Conservation (phyloP, 2,329 filamentous ascomycete species). For the Cladobotryum mycophilum region DNA sequence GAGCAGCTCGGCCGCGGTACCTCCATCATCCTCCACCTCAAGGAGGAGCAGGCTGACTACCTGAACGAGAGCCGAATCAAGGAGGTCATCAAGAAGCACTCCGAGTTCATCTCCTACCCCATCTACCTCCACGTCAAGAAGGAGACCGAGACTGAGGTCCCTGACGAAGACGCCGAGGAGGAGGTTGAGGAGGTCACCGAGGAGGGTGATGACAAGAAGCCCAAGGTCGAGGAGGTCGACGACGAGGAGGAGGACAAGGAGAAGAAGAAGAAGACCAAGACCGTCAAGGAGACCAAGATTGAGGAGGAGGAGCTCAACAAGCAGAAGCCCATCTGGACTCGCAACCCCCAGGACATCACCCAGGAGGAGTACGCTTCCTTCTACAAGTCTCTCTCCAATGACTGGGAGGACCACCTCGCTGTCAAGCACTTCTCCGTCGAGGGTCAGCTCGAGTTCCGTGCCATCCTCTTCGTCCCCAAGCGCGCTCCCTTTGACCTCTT, state of each 20-base stretch:
- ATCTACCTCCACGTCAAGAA: constrained; percentile 99
- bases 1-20: constrained; percentile 89
- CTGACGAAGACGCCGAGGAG: constrained; percentile 89
- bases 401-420: constrained; percentile 98
- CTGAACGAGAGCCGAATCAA: constrained; percentile 98
- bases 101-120: constrained; percentile 99
- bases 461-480: constrained; percentile 99
- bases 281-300: constrained; percentile 95
- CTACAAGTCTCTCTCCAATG: constrained; percentile 99
- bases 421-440: constrained; percentile 99
- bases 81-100: constrained; percentile 99
- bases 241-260: constrained; percentile 79
- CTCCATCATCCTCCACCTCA: constrained; percentile 97
- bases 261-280: constrained; percentile 98
- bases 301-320: constrained; percentile 99
- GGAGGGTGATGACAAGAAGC: constrained; percentile 86
- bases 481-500: constrained; percentile 99
- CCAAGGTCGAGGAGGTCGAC: constrained; percentile 88
- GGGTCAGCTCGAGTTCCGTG: constrained; percentile 99
- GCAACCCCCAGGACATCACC: constrained; percentile 92
- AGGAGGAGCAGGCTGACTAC: constrained; percentile 99
- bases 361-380: constrained; percentile 97
- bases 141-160: constrained; percentile 98
- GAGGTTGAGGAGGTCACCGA: constrained; percentile 55
- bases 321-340: constrained; percentile 99